phyloP scores from a whole-genome alignment of 768 basidiomycete genomes.

The Tulasnella sp. region DNA sequence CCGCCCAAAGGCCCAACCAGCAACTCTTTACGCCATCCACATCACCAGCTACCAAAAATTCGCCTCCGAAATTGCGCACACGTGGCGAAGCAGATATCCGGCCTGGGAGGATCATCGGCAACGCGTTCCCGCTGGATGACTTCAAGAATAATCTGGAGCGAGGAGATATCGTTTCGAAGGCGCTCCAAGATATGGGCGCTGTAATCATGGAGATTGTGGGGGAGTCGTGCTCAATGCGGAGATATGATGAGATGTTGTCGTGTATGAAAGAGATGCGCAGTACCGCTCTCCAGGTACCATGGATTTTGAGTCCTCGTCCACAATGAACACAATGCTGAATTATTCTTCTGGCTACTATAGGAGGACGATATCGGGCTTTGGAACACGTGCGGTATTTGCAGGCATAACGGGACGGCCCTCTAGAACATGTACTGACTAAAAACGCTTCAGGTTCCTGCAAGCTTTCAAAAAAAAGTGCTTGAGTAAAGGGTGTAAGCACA shows the following conservation, averaged over 20 bases:
- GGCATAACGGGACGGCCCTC: too few species aligned
- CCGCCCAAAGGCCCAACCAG: neutral
- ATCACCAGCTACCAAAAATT: conserved; percentile 13
- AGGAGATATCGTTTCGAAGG: conserved; percentile 76
- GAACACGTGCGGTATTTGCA: conserved; percentile 48
- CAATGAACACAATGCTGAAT: neutral
- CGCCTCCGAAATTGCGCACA: neutral
- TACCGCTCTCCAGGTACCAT: conserved; percentile 48
- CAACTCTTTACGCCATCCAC: conserved; percentile 26
- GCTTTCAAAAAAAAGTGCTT: conserved; percentile 48
- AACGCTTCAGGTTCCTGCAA: conserved; percentile 48
- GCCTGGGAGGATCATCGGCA: conserved; percentile 65
- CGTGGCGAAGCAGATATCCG: conserved; percentile 12
- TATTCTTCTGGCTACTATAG: conserved; percentile 27
- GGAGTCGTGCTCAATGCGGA: conserved; percentile 56
- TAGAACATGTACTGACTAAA: conserved; percentile 1
- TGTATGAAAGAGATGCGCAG: conserved; percentile 60
- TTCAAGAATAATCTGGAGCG: conserved; percentile 55
- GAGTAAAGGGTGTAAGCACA: conserved; percentile 42
- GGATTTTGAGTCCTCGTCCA: neutral
- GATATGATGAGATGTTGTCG: conserved; percentile 57
- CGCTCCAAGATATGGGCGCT: conserved; percentile 63
- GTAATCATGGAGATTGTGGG: conserved; percentile 61
- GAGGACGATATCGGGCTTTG: conserved; percentile 77
- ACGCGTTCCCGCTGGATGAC: conserved; percentile 60